These are phyloP conservation scores for Lichtheimia ornata DNA, from an alignment of 371 early-diverging fungal species.

Conservation along the genomic window DNA sequence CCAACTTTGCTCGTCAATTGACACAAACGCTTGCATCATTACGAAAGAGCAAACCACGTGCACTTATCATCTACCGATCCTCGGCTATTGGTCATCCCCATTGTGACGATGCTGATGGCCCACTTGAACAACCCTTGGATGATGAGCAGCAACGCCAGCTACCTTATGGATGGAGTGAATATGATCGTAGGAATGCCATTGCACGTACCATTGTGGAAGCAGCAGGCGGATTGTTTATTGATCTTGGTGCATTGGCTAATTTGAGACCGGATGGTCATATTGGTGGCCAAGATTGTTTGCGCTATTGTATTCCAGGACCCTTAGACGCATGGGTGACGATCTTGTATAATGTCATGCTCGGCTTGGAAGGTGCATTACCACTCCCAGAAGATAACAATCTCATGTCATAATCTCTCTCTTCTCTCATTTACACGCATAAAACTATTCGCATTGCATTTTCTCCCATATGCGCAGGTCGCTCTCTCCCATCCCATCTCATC, in stretches of 20 bases:
- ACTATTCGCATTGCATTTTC: no score
- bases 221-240: slow-evolving; percentile 60
- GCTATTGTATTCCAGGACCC: slow-evolving; percentile 71
- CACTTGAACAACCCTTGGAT: slow-evolving; percentile 28
- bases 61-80: slow-evolving; percentile 57
- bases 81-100: slow-evolving; percentile 51
- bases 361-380: slow-evolving; percentile 11
- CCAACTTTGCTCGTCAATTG: slow-evolving; percentile 41
- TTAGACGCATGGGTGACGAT: slow-evolving; percentile 56
- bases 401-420: no score
- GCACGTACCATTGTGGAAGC: slow-evolving; percentile 58
- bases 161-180: slow-evolving; percentile 60
- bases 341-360: slow-evolving; percentile 42
- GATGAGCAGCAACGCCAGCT: slow-evolving; percentile 37
- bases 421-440: no score
- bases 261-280: slow-evolving; percentile 62
- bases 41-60: slow-evolving; percentile 38
- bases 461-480: no score
- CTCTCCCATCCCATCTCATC: no score
- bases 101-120: slow-evolving; percentile 42
- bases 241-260: slow-evolving; percentile 55
- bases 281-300: slow-evolving; percentile 58
- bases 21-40: slow-evolving; percentile 48
- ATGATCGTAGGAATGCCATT: slow-evolving; percentile 55
- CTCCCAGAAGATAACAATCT: slow-evolving; percentile 2